Conservation (phyloP, 164 flowering plant genomes). For the Akebia trifoliata region DNA sequence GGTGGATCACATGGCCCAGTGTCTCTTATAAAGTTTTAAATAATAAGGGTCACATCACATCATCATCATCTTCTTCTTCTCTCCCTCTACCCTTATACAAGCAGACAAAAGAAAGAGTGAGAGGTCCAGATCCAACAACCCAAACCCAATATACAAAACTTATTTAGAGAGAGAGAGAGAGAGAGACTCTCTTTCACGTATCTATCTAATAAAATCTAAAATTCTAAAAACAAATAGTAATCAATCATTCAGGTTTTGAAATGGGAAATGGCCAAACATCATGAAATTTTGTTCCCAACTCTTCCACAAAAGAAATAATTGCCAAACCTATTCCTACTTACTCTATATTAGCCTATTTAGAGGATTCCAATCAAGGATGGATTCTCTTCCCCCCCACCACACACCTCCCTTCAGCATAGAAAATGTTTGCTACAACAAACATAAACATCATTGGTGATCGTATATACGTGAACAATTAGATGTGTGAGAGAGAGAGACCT, state of each 20-base stretch:
- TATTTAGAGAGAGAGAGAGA: neutral
- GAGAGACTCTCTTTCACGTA: neutral
- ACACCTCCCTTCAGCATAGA: too few species aligned
- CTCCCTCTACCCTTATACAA: neutral
- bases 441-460: neutral
- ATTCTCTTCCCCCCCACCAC: too few species aligned
- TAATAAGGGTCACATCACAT: slow-evolving; percentile 1
- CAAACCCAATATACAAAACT: too few species aligned
- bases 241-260: neutral
- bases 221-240: neutral
- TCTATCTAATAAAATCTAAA: neutral
- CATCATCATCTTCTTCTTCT: too few species aligned
- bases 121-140: neutral
- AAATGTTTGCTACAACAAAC: neutral
- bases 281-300: neutral
- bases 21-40: neutral
- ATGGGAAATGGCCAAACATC: neutral
- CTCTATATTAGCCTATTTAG: too few species aligned
- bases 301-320: too few species aligned
- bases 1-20: slow-evolving; percentile 1
- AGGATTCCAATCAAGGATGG: too few species aligned
- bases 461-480: too few species aligned
- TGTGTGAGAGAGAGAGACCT: too few species aligned
- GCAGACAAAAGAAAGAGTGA: neutral
- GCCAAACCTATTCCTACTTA: too few species aligned